Conservation (phyloP, 2,329 filamentous ascomycete genomes). For the Aspergillus sp. region DNA sequence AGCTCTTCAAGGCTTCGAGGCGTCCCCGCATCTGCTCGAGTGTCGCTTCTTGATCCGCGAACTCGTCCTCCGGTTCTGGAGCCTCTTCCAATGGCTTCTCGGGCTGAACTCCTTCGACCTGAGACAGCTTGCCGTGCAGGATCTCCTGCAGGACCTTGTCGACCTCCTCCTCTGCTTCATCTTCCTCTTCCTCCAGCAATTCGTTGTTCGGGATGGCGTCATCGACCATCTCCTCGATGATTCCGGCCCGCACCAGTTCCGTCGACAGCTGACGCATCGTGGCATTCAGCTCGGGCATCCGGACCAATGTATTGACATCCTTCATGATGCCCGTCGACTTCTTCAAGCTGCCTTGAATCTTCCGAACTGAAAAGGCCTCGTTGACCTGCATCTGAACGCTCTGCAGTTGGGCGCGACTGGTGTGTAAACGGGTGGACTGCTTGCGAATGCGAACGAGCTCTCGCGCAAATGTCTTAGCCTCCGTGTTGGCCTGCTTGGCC, state of each 20-base stretch:
- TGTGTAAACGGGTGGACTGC: conserved; percentile 72
- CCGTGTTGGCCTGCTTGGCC: conserved; percentile 74
- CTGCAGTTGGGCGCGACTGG: conserved; percentile 85
- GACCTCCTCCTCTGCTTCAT: conserved; percentile 80
- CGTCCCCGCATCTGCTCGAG: conserved; percentile 92
- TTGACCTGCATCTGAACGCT: conserved; percentile 97
- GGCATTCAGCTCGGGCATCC: conserved; percentile 78
- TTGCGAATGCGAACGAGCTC: conserved; percentile 84
- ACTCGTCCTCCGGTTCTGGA: conserved; percentile 65
- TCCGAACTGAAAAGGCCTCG: conserved; percentile 90
- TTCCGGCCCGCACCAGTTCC: conserved; percentile 90
- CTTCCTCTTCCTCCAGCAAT: conserved; percentile 68
- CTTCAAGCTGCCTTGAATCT: conserved; percentile 90
- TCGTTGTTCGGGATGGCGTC: conserved; percentile 78
- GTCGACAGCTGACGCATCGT: conserved; percentile 87
- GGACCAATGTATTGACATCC: conserved; percentile 84
- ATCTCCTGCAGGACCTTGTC: conserved; percentile 93
- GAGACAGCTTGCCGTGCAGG: conserved; percentile 75
- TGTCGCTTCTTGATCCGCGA: conserved; percentile 85
- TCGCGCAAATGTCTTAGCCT: conserved; percentile 83
- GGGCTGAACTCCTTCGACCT: conserved; percentile 61
- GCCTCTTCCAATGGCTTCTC: conserved; percentile 54
- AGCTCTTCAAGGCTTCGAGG: conserved; percentile 88
- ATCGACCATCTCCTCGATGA: conserved; percentile 96
- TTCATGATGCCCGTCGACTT: conserved; percentile 93